Percentiles rank a stretch among this genome's conserved stretches.
Evolutionary conservation across 2,329 filamentous ascomycete species (phyloP).

Genomic region (Alternaria longipes): DNA sequence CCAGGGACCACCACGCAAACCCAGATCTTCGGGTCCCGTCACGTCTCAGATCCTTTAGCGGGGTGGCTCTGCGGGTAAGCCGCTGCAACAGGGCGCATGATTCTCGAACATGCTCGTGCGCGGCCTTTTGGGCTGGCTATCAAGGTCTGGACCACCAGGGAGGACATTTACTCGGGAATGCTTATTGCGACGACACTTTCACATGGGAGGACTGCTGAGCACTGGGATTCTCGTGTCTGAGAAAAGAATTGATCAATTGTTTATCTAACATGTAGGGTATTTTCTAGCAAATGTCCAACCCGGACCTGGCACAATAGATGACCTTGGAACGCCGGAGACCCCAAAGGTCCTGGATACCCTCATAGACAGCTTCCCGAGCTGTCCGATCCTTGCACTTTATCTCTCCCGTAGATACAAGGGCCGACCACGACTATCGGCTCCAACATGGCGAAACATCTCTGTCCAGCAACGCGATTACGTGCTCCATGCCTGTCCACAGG

Average conservation of each 20-base stretch:
- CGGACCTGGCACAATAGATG: slow-evolving; percentile 2
- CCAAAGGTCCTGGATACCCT: slow-evolving; percentile 7
- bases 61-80: slow-evolving; percentile 37
- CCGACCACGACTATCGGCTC: slow-evolving; percentile 13
- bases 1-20: slow-evolving; percentile 23
- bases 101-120: slow-evolving; percentile 30
- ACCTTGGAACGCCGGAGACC: slow-evolving; percentile 13
- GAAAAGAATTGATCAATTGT: slow-evolving; percentile 10
- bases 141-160: slow-evolving; percentile 42
- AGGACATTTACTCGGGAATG: slow-evolving; percentile 35
- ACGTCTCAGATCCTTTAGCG: slow-evolving; percentile 35
- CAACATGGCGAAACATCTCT: background rate
- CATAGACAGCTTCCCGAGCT: slow-evolving; percentile 8
- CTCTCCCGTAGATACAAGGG: slow-evolving; percentile 9
- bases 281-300: slow-evolving; percentile 15
- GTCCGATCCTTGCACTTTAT: slow-evolving; percentile 4
- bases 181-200: slow-evolving; percentile 48
- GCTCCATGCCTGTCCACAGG: slow-evolving; percentile 5
- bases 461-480: slow-evolving; percentile 2
- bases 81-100: slow-evolving; percentile 26
- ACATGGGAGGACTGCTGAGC: background rate
- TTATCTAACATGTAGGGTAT: slow-evolving; percentile 21
- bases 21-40: slow-evolving; percentile 26
- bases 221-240: background rate
- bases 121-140: slow-evolving; percentile 25